These are phyloP conservation scores for Escallonia rubra DNA, from an alignment of 129 eudicot species.

Conservation along the genomic window DNA sequence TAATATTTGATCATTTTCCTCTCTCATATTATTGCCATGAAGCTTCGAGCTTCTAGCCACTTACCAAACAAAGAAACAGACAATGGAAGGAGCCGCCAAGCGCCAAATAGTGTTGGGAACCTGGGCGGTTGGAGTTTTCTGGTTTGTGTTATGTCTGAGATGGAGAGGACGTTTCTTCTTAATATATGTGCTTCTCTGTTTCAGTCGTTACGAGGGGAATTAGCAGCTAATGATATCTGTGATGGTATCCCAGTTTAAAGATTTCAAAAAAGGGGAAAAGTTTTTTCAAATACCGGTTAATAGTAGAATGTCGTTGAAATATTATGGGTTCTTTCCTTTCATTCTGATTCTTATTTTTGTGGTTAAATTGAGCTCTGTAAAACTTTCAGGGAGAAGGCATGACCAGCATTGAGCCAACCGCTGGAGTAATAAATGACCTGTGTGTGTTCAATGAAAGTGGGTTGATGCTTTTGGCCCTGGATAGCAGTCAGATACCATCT, in stretches of 20 bases:
- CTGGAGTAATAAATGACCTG: slow-evolving; percentile 75
- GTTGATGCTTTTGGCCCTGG: slow-evolving; percentile 76
- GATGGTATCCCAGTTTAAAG: not conserved
- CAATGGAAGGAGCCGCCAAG: no score
- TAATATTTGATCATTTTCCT: no score
- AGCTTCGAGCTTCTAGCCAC: no score
- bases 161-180: no score
- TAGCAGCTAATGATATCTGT: not conserved
- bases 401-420: slow-evolving; percentile 97
- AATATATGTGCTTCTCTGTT: not conserved
- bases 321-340: not conserved
- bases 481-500: slow-evolving; percentile 80
- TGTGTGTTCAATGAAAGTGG: slow-evolving; percentile 78
- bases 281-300: no score
- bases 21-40: no score
- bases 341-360: not conserved
- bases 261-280: no score
- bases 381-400: slow-evolving; percentile 83
- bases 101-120: no score
- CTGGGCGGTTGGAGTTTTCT: no score
- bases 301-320: not conserved
- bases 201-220: not conserved
- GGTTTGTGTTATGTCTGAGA: no score
- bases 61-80: no score
- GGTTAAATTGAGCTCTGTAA: slow-evolving; percentile 1